These are phyloP conservation scores for Solanum pennellii DNA, from an alignment of 257 asterid species.

Conservation along the genomic window DNA sequence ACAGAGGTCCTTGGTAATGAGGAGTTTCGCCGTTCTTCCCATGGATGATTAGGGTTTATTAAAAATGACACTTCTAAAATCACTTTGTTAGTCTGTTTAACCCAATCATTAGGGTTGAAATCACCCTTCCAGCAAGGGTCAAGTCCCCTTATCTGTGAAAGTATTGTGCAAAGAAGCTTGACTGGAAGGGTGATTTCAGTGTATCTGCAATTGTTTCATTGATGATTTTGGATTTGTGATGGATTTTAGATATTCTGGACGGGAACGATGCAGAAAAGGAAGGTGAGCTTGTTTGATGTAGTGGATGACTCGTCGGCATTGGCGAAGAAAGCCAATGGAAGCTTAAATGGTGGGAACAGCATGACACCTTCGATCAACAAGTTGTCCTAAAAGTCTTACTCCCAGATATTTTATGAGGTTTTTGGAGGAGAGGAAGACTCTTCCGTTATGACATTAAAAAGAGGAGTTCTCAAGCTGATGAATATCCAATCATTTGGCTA, in stretches of 20 bases:
- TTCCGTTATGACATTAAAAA: slow-evolving; percentile 62
- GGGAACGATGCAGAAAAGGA: slow-evolving; percentile 93
- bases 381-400: slow-evolving; percentile 39
- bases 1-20: neutral
- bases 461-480: neutral
- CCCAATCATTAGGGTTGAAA: neutral
- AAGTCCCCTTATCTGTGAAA: too few species aligned
- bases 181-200: too few species aligned
- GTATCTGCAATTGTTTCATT: neutral
- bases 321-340: slow-evolving; percentile 30
- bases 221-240: neutral
- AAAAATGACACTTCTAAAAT: neutral
- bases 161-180: neutral
- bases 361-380: slow-evolving; percentile 23
- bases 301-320: slow-evolving; percentile 51
- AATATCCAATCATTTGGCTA: neutral
- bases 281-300: slow-evolving; percentile 87
- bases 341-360: slow-evolving; percentile 8
- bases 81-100: neutral
- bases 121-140: neutral
- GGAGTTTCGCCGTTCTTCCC: neutral
- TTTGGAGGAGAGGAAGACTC: slow-evolving; percentile 48
- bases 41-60: neutral
- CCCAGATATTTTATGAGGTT: slow-evolving; percentile 72
- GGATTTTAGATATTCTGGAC: slow-evolving; percentile 3